phyloP scores from a whole-genome alignment of 495 filamentous ascomycete species.

The Penicillium canescens region DNA sequence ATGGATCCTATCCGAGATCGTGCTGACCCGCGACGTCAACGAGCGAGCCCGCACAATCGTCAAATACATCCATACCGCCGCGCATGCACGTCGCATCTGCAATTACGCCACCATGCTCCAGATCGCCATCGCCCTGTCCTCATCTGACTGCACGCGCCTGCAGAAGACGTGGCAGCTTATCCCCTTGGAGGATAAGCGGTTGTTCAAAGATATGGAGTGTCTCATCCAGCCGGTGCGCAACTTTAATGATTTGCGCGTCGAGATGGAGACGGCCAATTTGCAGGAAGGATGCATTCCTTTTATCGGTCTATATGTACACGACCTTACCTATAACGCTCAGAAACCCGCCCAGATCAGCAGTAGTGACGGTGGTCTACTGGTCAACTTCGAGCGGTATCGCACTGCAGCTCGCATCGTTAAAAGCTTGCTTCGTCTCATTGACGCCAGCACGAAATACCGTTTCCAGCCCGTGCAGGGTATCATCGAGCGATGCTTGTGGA shows the following conservation, averaged over 20 bases:
- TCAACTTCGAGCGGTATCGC: slow-evolving; percentile 95
- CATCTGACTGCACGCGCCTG: slow-evolving; percentile 75
- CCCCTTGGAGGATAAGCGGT: slow-evolving; percentile 64
- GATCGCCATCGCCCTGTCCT: slow-evolving; percentile 86
- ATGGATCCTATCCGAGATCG: slow-evolving; percentile 90
- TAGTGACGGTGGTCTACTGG: slow-evolving; percentile 64
- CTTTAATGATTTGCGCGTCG: slow-evolving; percentile 82
- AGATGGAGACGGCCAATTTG: slow-evolving; percentile 80
- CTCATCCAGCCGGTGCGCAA: slow-evolving; percentile 87
- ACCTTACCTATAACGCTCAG: slow-evolving; percentile 94
- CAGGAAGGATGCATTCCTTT: slow-evolving; percentile 95
- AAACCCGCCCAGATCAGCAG: slow-evolving; percentile 70
- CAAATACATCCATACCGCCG: slow-evolving; percentile 91
- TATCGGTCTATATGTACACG: slow-evolving; percentile 91
- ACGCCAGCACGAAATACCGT: slow-evolving; percentile 85
- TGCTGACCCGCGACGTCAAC: slow-evolving; percentile 77
- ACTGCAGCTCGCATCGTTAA: slow-evolving; percentile 92
- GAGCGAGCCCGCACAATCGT: slow-evolving; percentile 83
- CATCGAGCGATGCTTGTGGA: slow-evolving; percentile 92
- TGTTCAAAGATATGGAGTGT: slow-evolving; percentile 77
- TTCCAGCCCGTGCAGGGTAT: slow-evolving; percentile 85
- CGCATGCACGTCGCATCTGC: slow-evolving; percentile 77
- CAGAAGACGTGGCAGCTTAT: slow-evolving; percentile 81
- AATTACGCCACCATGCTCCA: slow-evolving; percentile 98
- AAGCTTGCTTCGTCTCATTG: slow-evolving; percentile 82